These are phyloP conservation scores for Camelina sativa DNA, from an alignment of 345 rosid genomes.

Conservation along the genomic window DNA sequence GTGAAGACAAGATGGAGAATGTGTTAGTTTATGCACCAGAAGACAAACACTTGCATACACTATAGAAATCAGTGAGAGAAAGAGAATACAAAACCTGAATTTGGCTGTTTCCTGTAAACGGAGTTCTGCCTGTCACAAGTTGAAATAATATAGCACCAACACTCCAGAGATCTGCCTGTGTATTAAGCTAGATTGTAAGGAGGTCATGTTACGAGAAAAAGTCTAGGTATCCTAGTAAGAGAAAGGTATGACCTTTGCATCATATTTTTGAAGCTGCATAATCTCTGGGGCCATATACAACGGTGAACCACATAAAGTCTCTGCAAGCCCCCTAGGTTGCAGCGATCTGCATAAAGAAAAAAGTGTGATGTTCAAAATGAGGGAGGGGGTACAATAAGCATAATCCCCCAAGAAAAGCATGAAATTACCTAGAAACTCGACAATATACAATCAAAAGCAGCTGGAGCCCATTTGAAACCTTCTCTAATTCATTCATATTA, in stretches of 20 bases:
- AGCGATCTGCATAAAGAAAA: conserved; percentile 64
- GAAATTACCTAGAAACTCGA: conserved; percentile 37
- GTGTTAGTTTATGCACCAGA: conserved; percentile 18
- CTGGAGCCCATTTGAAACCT: conserved; percentile 44
- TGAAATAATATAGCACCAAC: conserved; percentile 96
- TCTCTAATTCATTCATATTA: conserved; percentile 40
- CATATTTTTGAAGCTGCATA: conserved; percentile 98
- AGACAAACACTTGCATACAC: neutral
- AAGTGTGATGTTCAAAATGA: conserved; percentile 21
- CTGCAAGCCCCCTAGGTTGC: conserved; percentile 94
- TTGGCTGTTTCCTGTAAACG: conserved; percentile 91
- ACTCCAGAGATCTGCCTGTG: conserved; percentile 99
- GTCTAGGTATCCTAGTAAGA: conserved; percentile 8
- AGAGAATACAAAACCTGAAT: conserved; percentile 61
- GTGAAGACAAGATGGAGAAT: conserved; percentile 42
- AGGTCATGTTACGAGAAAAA: conserved; percentile 23
- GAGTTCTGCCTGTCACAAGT: conserved; percentile 92
- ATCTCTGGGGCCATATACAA: conserved; percentile 99
- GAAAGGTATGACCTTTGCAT: conserved; percentile 78
- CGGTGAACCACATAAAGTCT: conserved; percentile 97
- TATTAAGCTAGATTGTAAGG: conserved; percentile 52
- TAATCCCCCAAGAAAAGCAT: conserved; percentile 35
- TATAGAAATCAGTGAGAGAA: conserved; percentile 20
- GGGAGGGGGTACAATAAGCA: conserved; percentile 22
- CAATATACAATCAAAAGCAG: conserved; percentile 41